phyloP scores from a whole-genome alignment of 768 basidiomycete species.

The Suillus hirtellus region DNA sequence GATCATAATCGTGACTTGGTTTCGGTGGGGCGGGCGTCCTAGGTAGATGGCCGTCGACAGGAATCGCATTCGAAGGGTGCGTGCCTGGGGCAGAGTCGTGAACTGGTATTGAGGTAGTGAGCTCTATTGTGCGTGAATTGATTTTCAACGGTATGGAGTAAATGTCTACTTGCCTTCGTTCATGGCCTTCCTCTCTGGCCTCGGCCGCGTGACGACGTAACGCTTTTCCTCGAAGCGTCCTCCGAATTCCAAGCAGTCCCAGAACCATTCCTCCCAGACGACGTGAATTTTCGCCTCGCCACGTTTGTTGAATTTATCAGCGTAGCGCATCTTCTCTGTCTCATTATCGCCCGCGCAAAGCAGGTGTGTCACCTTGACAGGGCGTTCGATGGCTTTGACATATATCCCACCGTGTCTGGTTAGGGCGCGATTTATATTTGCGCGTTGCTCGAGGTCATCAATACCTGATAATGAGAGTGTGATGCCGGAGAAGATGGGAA shows the following conservation, averaged over 20 bases:
- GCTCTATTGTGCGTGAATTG: not conserved
- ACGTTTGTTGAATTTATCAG: conserved; percentile 67
- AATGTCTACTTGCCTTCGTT: conserved; percentile 22
- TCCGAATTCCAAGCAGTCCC: conserved; percentile 82
- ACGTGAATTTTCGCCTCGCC: conserved; percentile 75
- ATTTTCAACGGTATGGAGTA: not conserved
- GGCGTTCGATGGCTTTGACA: conserved; percentile 73
- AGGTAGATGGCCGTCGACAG: conserved; percentile 17
- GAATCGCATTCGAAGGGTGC: conserved; percentile 17
- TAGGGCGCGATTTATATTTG: conserved; percentile 63
- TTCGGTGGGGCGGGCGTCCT: conserved; percentile 24
- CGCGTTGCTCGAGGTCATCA: conserved; percentile 57
- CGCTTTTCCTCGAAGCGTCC: conserved; percentile 64
- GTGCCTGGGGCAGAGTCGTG: conserved; percentile 20
- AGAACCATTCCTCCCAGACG: conserved; percentile 97
- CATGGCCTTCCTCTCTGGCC: conserved; percentile 52
- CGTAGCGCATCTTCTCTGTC: conserved; percentile 77
- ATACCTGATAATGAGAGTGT: conserved; percentile 77
- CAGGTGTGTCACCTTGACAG: conserved; percentile 82
- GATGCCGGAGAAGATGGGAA: conserved; percentile 73
- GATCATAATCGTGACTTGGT: conserved; percentile 21
- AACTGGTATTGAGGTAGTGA: conserved; percentile 12
- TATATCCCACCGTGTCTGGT: conserved; percentile 65
- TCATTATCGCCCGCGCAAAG: conserved; percentile 69
- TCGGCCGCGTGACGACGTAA: conserved; percentile 60